Evolutionary conservation across 2,329 filamentous ascomycete genomes (phyloP).

Genomic region (Stagonosporopsis vannaccii): DNA sequence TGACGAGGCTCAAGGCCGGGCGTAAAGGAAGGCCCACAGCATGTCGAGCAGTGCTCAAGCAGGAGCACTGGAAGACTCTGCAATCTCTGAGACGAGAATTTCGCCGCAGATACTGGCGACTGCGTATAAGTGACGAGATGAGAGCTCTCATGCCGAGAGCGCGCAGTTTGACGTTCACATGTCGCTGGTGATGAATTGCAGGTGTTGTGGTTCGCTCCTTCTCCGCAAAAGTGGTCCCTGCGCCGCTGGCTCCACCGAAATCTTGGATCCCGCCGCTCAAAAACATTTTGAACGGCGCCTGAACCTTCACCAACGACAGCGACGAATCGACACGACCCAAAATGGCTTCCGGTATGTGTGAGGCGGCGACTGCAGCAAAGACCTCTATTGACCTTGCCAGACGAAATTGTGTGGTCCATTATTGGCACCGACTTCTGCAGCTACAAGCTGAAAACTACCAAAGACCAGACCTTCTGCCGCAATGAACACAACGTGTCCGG

Average conservation of each 20-base stretch:
- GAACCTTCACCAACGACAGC: constrained; percentile 19
- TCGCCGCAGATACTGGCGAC: constrained; percentile 10
- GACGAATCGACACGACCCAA: constrained; percentile 3
- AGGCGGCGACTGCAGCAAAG: too few relatives aligned
- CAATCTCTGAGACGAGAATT: not conserved
- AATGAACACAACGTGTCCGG: constrained; percentile 72
- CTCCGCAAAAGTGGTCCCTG: constrained; percentile 26
- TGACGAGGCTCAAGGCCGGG: constrained; percentile 24
- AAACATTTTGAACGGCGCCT: constrained; percentile 22
- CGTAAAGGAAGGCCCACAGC: constrained; percentile 11
- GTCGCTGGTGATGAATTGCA: constrained; percentile 16
- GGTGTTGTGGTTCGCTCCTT: constrained; percentile 29
- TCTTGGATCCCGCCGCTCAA: constrained; percentile 21
- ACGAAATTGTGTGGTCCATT: constrained; percentile 97
- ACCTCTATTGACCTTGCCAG: constrained; percentile 44
- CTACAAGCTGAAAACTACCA: constrained; percentile 82
- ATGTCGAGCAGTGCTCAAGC: not conserved
- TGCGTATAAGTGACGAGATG: constrained; percentile 26
- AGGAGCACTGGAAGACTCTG: not conserved
- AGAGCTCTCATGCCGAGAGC: constrained; percentile 48
- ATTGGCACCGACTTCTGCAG: constrained; percentile 96
- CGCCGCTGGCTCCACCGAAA: constrained; percentile 23
- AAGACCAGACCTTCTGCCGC: constrained; percentile 84
- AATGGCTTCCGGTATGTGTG: constrained; percentile 38
- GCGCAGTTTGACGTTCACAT: constrained; percentile 21